Evolutionary conservation across 805 yeast genomes (phyloP).

Genomic region (Kazachstania psychrophila): DNA sequence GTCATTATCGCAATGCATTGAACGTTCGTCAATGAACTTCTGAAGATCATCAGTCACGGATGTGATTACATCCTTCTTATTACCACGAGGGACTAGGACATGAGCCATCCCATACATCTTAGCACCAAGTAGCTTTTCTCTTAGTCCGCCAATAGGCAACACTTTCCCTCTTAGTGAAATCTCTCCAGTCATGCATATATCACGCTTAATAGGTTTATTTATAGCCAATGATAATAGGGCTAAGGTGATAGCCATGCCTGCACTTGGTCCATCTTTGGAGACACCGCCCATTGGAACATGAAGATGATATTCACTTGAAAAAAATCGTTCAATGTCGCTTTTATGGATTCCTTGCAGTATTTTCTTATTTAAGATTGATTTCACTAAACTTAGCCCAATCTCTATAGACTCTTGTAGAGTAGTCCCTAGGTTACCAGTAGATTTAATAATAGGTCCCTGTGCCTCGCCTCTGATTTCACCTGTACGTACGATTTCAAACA

Average conservation of each 20-base stretch:
- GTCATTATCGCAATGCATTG: no score
- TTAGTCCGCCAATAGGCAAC: conserved; percentile 75
- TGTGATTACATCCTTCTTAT: conserved; percentile 67
- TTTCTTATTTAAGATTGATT: conserved; percentile 48
- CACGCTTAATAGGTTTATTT: conserved; percentile 49
- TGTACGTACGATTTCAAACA: conserved; percentile 65
- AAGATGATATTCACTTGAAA: conserved; percentile 65
- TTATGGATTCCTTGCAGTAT: conserved; percentile 27
- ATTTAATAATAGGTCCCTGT: conserved; percentile 42
- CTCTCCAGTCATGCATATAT: conserved; percentile 83
- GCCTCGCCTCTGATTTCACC: conserved; percentile 32
- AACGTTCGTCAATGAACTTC: neutral
- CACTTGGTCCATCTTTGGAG: conserved; percentile 51
- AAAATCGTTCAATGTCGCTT: conserved; percentile 56
- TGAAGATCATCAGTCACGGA: conserved; percentile 37
- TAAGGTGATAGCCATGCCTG: conserved; percentile 73
- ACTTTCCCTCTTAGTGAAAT: conserved; percentile 76
- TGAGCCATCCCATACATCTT: conserved; percentile 84
- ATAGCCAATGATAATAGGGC: conserved; percentile 73
- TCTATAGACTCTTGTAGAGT: conserved; percentile 93
- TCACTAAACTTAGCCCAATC: conserved; percentile 80
- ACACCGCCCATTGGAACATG: conserved; percentile 88
- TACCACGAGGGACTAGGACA: conserved; percentile 86
- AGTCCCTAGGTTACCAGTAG: conserved; percentile 92
- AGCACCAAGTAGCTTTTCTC: conserved; percentile 88